Base-by-base conservation (phyloP, 306 rosid species). In the Fragaria iinumae region DNA sequence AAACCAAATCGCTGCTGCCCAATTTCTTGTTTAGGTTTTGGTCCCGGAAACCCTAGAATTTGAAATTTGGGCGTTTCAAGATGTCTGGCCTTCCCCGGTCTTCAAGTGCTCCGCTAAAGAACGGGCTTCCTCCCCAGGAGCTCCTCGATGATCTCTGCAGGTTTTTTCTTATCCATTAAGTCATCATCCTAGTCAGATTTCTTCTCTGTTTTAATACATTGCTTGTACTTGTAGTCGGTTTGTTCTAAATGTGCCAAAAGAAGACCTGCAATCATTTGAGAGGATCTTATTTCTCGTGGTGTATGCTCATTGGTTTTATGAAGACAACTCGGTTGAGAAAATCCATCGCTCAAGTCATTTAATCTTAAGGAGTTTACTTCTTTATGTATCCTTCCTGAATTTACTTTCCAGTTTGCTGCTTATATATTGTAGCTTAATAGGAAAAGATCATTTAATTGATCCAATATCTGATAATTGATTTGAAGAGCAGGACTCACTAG, bases 241-340 rank as follows among this genome's bases (percentile, higher is more conserved):
- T 83, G 99, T 95, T 80, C 88, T 95, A 73, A 95, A 95, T 79
- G 97, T 92, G 69, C 97, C 99, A 20, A 83, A 90, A 90, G 99
- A 95, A 89, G 99, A 95, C 82, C 91, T 95, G 67, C 93, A 95
- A 70, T 95, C 99, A 72, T 95, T 95, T 78, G 99, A 95, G 87
- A 89, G 99, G 85, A 88, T 95, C 77, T 84, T 95, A 71, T 95
- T 95, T 86, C 96, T 95, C 0, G 97, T 95, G 89, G 99, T 92
- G 85, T 90, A 95, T 81, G 99, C 99, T 4, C 99, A 95, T 90
- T 95, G 99, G 99, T 95, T 87, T 86, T 90, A 95, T 73, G 99
- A 95, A 78, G 99, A 95, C 85, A 95, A 95, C 81, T 95, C 99
- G 20, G 97, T 95, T 43, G 99, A 95, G 83, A 92, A 87, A 91